Conservation (phyloP, 345 rosid species). For the Eucalyptus sideroxylon region DNA sequence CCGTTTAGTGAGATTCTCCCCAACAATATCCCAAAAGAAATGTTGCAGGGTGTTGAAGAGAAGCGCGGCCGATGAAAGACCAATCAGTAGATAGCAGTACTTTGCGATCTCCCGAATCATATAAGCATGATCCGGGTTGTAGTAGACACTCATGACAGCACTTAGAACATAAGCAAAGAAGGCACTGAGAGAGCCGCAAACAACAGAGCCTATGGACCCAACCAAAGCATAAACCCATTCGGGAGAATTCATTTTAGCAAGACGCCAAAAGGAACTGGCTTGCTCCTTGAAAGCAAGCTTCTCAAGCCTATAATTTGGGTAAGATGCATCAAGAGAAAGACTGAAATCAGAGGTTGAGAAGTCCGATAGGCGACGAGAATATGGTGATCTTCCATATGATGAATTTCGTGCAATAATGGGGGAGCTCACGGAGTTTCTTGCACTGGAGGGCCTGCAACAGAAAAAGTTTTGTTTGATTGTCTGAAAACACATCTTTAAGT, state of each 20-base stretch:
- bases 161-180: constrained; percentile 95
- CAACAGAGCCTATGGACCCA: constrained; percentile 82
- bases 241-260: constrained; percentile 93
- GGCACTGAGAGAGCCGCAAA: constrained; percentile 91
- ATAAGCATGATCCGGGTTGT: constrained; percentile 72
- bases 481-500: background rate
- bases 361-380: constrained; percentile 87
- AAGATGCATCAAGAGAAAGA: constrained; percentile 68
- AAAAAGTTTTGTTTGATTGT: background rate
- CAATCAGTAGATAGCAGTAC: constrained; percentile 83
- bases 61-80: constrained; percentile 91
- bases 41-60: constrained; percentile 92
- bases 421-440: constrained; percentile 95
- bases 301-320: constrained; percentile 71
- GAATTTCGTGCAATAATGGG: constrained; percentile 93
- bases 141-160: constrained; percentile 86
- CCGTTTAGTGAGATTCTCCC: constrained; percentile 93
- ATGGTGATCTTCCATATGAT: constrained; percentile 94
- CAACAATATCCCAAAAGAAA: constrained; percentile 96
- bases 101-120: constrained; percentile 83
- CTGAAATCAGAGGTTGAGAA: constrained; percentile 97
- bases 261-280: constrained; percentile 96
- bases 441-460: constrained; percentile 85
- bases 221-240: constrained; percentile 90
- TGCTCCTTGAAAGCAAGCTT: constrained; percentile 93